Evolutionary conservation across 352 stramenopile species (phyloP), one percentile per base, ranked within the genome.

Genomic region (Plasmopara viticola): DNA sequence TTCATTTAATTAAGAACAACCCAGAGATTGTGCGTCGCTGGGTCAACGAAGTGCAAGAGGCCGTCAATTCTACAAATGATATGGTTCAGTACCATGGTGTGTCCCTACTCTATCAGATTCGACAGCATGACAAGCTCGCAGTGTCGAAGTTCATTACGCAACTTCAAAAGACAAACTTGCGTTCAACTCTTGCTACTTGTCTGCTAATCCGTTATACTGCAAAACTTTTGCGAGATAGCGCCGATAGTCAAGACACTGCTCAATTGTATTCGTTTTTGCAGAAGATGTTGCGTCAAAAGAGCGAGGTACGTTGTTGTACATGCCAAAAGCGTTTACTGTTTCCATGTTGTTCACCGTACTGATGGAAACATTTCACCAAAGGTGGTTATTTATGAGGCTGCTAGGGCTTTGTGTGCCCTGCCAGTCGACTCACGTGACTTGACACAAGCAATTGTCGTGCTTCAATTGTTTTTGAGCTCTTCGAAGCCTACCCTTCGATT

Each of bases 41-140:
- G 97, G 95, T 99, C 42, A 98, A 96, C 58, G 97, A 99, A 75
- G 94, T 98, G 17, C 91, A 98, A 63, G 96, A 99, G 61, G 95
- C 94, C 4, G 86, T 98, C 7, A 95, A 88, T 60, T 98, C 89
- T 37, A 84, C 84, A 14, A 86, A 97, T 68, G 94, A 99, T 51
- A 99, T 99, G 96, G 97, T 99, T 10, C 94, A 99, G 77, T 99
- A 98, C 77, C 97, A 99, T 58, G 97, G 94, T 8, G 90, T 99
- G 48, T 92, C 94, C 28, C 78, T 99, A 8, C 78, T 99, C 9
- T 99, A 99, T 70, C 86, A 98, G 67, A 98, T 99, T 66, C 98
- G 98, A 51, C 90, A 96, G 56, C 90, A 98, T 66, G 97, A 99
- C 80, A 87, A 91, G 43, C 87, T 99, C 9, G 97, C 95, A 6